phyloP scores from a whole-genome alignment of 345 rosid genomes.

The Ceriops decandra region DNA sequence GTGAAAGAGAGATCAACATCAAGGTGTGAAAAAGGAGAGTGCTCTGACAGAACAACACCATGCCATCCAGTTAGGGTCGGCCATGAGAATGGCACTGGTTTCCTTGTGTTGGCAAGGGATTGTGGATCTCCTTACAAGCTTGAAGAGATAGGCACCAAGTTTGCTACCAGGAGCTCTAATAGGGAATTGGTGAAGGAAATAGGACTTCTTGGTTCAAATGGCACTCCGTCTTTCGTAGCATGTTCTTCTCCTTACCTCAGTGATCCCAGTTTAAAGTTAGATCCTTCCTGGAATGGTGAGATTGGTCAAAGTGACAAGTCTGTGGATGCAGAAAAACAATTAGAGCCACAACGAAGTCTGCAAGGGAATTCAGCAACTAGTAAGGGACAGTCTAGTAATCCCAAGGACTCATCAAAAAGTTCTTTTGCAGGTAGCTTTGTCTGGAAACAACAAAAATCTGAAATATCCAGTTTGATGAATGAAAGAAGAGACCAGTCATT shows the following conservation, averaged over 20 bases:
- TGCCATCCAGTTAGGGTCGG: conserved; percentile 3
- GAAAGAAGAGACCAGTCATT: conserved; percentile 15
- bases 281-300: conserved; percentile 6
- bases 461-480: conserved; percentile 10
- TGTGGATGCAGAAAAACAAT: background rate
- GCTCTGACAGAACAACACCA: conserved; percentile 5
- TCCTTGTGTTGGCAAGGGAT: conserved; percentile 15
- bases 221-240: conserved; percentile 30
- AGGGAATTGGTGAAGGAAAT: conserved; percentile 37
- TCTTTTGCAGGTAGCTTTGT: conserved; percentile 8
- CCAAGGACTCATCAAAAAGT: conserved; percentile 10
- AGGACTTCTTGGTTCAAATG: conserved; percentile 38
- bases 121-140: conserved; percentile 24
- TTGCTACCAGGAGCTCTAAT: conserved; percentile 24
- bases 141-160: conserved; percentile 32
- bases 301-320: conserved; percentile 11
- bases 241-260: conserved; percentile 21
- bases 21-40: conserved; percentile 14
- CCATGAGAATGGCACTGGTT: conserved; percentile 12
- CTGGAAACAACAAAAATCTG: conserved; percentile 12
- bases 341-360: background rate
- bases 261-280: conserved; percentile 32
- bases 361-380: background rate
- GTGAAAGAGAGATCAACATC: conserved; percentile 6
- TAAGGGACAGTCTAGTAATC: conserved; percentile 2